Evolutionary conservation across 164 flowering plant genomes (phyloP), one percentile per base, ranked within the genome.

Genomic region (Stephania japonica): DNA sequence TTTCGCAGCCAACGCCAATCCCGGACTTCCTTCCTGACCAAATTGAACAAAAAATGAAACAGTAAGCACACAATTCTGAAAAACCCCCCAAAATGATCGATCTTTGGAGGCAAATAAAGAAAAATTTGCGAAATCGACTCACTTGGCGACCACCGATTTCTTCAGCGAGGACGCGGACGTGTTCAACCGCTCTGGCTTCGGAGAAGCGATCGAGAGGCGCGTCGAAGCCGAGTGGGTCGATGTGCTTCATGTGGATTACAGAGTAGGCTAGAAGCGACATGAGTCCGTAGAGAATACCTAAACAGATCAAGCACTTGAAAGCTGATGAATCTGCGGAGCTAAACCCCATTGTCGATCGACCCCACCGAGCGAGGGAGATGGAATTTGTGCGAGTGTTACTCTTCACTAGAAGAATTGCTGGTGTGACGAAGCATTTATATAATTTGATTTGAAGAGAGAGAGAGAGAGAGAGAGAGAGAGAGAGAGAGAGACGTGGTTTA

Each of bases 101-200:
- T 32, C 38, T 56, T 56, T 16, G 62, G 3, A 56, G n/a, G 19
- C 38, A 56, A 56, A 24, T 5, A 1, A n/a, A 16, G 62, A 56
- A 16, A 56, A 56, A 56, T 1, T 16, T 16, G 18, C 62, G 7
- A 56, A n/a, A 3, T 10, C 1, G 6, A 76, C 90, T 78, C 50
- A 91, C 99, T 81, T 95, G 98, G 24, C 98, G 99, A 59, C 92
- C 88, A 50, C 76, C 88, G 77, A 94, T 94, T n/a, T 90, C 90
- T 47, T 88, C 19, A 23, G 98, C 21, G 75, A 95, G 70, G 3
- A 87, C 84, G 0, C 88, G 84, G 16, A 95, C 80, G 69, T 95
- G 98, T 43, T 85, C 83, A 42, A 95, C 16, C 9, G 99, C 97
- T 80, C 99, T 80, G 7, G 89, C 97, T 74, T 93, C 99, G 5